phyloP scores from a whole-genome alignment of 2,329 filamentous ascomycete genomes.

The Knoxdaviesia capensis region DNA sequence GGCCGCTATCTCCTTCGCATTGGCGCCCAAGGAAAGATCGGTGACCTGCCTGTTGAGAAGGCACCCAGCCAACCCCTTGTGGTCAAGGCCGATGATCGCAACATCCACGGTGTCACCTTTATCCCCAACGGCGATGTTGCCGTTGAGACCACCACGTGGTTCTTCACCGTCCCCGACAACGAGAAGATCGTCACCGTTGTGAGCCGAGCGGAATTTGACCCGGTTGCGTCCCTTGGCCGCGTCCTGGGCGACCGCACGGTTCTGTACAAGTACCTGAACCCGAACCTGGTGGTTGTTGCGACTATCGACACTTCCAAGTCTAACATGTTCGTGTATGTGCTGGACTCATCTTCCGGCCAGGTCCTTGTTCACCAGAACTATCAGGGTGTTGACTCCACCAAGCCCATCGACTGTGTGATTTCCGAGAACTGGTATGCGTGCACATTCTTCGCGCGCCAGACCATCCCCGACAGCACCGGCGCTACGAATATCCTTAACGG shows the following conservation, averaged over 20 bases:
- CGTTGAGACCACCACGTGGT: constrained; percentile 41
- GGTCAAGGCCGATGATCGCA: constrained; percentile 24
- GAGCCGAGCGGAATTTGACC: constrained; percentile 54
- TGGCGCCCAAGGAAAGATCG: constrained; percentile 25
- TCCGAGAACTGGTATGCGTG: constrained; percentile 95
- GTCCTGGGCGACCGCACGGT: constrained; percentile 86
- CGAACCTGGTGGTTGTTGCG: constrained; percentile 63
- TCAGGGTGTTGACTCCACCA: constrained; percentile 49
- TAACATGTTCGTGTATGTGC: constrained; percentile 51
- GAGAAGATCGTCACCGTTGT: constrained; percentile 51
- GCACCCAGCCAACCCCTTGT: constrained; percentile 34
- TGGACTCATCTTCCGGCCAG: constrained; percentile 74
- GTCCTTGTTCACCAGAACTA: constrained; percentile 55
- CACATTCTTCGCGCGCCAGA: constrained; percentile 48
- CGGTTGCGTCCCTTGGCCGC: constrained; percentile 83
- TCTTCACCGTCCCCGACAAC: constrained; percentile 43
- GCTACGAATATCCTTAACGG: constrained; percentile 47
- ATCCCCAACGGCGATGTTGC: constrained; percentile 19
- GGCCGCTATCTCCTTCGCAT: constrained; percentile 35
- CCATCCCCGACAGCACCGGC: constrained; percentile 26
- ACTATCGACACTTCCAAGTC: constrained; percentile 37
- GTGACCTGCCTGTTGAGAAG: constrained; percentile 21
- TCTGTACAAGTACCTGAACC: constrained; percentile 91
- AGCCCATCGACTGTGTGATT: constrained; percentile 56
- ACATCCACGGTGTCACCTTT: constrained; percentile 35